Percentiles rank a stretch among this genome's conserved stretches.
Evolutionary conservation across 2,329 filamentous ascomycete genomes (phyloP).

Genomic region (Esteya vermicola): DNA sequence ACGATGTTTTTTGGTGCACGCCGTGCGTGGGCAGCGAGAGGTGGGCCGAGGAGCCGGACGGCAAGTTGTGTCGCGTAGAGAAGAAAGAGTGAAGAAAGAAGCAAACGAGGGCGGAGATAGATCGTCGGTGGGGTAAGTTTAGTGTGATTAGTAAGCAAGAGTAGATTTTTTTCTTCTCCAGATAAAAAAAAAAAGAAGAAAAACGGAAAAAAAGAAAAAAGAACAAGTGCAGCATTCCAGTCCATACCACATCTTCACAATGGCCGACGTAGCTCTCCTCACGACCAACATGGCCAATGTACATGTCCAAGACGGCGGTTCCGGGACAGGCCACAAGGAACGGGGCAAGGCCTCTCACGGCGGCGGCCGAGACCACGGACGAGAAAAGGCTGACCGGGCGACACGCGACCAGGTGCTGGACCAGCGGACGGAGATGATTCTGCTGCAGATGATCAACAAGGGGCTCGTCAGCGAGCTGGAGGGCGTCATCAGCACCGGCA

Average conservation of each 20-base stretch:
- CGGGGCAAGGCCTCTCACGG: slow-evolving; percentile 1
- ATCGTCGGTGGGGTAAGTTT: no score
- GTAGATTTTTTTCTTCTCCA: background rate
- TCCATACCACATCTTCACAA: background rate
- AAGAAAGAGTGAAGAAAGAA: no score
- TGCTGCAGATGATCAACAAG: slow-evolving; percentile 91
- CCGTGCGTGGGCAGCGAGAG: no score
- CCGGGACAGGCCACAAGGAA: slow-evolving; percentile 6
- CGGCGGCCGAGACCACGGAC: no score
- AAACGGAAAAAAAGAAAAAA: background rate
- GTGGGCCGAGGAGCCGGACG: no score
- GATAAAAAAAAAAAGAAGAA: background rate
- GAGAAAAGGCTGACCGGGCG: slow-evolving; percentile 79
- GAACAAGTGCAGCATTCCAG: background rate
- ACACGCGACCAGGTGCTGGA: slow-evolving; percentile 93
- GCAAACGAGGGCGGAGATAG: no score
- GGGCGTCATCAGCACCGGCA: slow-evolving; percentile 89
- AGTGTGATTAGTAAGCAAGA: no score
- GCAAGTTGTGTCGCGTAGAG: no score
- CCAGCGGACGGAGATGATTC: slow-evolving; percentile 84
- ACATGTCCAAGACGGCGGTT: slow-evolving; percentile 8
- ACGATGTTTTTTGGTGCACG: no score
- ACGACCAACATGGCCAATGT: slow-evolving; percentile 6
- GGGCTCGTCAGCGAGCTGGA: slow-evolving; percentile 83
- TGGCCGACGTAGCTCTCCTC: slow-evolving; percentile 5